Evolutionary conservation across 2,329 filamentous ascomycete species (phyloP).

Genomic region (Colletotrichum liaoningense): DNA sequence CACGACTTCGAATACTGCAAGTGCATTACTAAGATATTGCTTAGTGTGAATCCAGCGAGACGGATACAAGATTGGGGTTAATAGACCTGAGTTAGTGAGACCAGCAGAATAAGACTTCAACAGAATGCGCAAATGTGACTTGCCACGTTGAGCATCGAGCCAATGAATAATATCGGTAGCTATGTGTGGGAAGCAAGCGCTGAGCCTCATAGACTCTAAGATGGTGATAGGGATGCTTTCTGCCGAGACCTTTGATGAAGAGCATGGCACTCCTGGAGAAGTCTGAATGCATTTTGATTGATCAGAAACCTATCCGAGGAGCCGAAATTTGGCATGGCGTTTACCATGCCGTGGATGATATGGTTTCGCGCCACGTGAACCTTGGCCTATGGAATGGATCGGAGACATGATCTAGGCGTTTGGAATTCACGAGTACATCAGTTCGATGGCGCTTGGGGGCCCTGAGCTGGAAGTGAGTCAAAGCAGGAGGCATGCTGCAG

Average conservation of each 20-base stretch:
- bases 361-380: neutral
- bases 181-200: neutral
- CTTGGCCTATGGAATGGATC: neutral
- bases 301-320: neutral
- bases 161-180: neutral
- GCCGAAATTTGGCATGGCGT: neutral
- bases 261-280: too few relatives aligned
- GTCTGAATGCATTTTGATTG: neutral
- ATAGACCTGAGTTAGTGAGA: neutral
- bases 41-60: neutral
- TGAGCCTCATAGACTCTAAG: neutral
- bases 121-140: too few relatives aligned
- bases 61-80: neutral
- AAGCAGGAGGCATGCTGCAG: neutral
- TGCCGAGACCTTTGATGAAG: too few relatives aligned
- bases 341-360: neutral
- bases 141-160: too few relatives aligned
- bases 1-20: neutral
- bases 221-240: too few relatives aligned
- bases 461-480: neutral
- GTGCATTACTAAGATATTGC: neutral
- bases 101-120: neutral
- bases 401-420: neutral
- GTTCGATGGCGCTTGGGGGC: neutral
- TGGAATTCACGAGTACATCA: neutral